Evolutionary conservation across 768 basidiomycete genomes (phyloP), one percentile per base, ranked within the genome.

Genomic region (Serendipita indica): DNA sequence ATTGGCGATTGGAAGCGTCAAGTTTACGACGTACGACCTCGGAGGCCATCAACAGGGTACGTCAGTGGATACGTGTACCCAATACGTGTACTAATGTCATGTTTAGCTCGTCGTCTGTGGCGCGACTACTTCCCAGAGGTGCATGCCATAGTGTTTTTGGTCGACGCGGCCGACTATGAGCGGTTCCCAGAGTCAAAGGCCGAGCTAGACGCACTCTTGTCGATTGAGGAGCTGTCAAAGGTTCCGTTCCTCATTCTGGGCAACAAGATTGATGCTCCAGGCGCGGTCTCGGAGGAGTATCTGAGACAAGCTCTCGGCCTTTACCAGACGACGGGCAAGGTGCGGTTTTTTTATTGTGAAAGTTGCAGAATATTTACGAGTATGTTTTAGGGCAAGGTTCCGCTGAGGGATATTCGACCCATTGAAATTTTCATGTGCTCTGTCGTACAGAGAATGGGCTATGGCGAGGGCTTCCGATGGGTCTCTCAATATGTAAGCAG

Each of bases 341-440:
- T 92, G 60, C 43, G n/a, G n/a, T n/a, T n/a, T n/a, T n/a, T n/a
- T n/a, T n/a, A n/a, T n/a, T n/a, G n/a, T n/a, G n/a, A n/a, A n/a
- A n/a, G n/a, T n/a, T n/a, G n/a, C n/a, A n/a, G n/a, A n/a, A 32
- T 27, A 28, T 18, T 20, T 30, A 52, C 37, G 3, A 18, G 22
- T 28, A 5, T 13, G 25, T 25, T 37, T 33, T 64, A 96, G 93
- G 96, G 96, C 69, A 98, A 98, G 72, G 89, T 96, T 35, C 94
- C 92, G 61, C 80, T 99, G 68, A 87, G 77, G 65, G 94, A 97
- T 71, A 98, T 98, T 65, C 82, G 96, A 61, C 96, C 96, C 16
- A 97, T 99, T 71, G 96, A 99, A 69, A 79, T 98, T 65, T 99
- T 97, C 82, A 99, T 99, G 96, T 97, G 93, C 76, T 98, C 96